A percentile compares a stretch with the other conserved stretches of the same genome.
Evolutionary conservation across 371 early-diverging fungal genomes (phyloP).

Genomic region (Apophysomyces trapeziformis): DNA sequence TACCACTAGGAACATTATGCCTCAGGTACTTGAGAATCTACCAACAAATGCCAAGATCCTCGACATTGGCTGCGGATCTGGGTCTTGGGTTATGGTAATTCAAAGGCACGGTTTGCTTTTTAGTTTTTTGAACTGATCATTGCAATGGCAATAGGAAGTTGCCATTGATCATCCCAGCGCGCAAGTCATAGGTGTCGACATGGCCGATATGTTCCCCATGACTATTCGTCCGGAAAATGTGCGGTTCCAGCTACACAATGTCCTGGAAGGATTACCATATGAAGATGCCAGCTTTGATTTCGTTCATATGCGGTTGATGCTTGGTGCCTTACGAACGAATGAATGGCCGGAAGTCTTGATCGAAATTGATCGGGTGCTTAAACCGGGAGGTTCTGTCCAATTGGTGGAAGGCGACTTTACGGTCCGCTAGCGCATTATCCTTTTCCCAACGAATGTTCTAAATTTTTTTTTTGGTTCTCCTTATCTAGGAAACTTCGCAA

Average conservation of each 20-base stretch:
- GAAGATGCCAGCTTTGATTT: slow-evolving; percentile 50
- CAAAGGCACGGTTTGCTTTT: neutral
- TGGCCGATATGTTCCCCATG: slow-evolving; percentile 51
- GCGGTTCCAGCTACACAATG: slow-evolving; percentile 40
- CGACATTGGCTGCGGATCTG: slow-evolving; percentile 34
- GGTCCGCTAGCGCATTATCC: slow-evolving; percentile 16
- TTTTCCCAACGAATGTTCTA: neutral
- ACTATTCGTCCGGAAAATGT: slow-evolving; percentile 54
- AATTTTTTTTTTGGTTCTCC: no score
- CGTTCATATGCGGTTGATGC: slow-evolving; percentile 51
- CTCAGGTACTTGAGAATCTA: slow-evolving; percentile 19
- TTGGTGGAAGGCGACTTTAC: slow-evolving; percentile 53
- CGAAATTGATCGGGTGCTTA: slow-evolving; percentile 51
- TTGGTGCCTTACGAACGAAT: slow-evolving; percentile 31
- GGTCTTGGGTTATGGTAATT: slow-evolving; percentile 33
- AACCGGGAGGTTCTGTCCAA: slow-evolving; percentile 50
- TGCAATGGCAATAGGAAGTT: slow-evolving; percentile 47
- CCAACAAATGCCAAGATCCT: slow-evolving; percentile 27
- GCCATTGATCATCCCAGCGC: slow-evolving; percentile 59
- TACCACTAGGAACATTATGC: slow-evolving; percentile 32
- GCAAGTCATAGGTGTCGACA: slow-evolving; percentile 59
- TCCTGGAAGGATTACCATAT: slow-evolving; percentile 47
- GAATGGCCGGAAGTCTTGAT: slow-evolving; percentile 43
- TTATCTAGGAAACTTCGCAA: slow-evolving; percentile 5
- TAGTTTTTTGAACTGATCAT: slow-evolving; percentile 10